Percentiles rank a stretch among this genome's conserved stretches.
Conservation (phyloP, 305 asterid species). For the Solanum aculeatissimum region DNA sequence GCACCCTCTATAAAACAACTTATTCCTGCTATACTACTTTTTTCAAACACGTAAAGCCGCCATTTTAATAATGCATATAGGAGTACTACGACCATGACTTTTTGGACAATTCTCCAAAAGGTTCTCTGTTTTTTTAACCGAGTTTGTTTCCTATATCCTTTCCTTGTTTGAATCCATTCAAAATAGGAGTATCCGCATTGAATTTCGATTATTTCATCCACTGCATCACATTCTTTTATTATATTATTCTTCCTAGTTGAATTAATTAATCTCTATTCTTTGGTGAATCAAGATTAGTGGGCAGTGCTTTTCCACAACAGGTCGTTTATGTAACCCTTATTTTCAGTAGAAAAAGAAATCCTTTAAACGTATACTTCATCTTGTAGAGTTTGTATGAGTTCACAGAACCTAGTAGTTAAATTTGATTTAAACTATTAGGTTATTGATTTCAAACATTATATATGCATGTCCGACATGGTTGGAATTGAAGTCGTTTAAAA, state of each 20-base stretch:
- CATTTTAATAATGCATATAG: background rate
- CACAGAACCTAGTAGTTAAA: background rate
- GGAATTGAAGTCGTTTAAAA: background rate
- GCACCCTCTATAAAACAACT: background rate
- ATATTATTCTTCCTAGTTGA: background rate
- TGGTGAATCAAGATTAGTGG: background rate
- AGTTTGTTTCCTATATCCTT: background rate
- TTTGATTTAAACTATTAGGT: background rate
- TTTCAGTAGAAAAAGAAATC: too few species aligned
- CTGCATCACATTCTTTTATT: too few species aligned
- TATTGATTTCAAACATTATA: background rate
- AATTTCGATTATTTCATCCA: too few species aligned
- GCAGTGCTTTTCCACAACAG: background rate
- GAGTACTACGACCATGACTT: background rate
- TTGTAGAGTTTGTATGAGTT: too few species aligned
- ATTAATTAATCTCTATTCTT: background rate
- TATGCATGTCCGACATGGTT: background rate
- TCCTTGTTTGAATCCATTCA: too few species aligned
- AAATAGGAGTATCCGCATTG: too few species aligned
- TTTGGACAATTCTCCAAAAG: background rate
- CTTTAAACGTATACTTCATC: too few species aligned
- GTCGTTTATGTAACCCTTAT: background rate
- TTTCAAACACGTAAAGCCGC: background rate
- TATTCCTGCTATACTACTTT: background rate
- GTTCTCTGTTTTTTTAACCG: background rate